Base-by-base conservation (phyloP, 2,329 filamentous ascomycete genomes). In the Nannizzia gypsea region DNA sequence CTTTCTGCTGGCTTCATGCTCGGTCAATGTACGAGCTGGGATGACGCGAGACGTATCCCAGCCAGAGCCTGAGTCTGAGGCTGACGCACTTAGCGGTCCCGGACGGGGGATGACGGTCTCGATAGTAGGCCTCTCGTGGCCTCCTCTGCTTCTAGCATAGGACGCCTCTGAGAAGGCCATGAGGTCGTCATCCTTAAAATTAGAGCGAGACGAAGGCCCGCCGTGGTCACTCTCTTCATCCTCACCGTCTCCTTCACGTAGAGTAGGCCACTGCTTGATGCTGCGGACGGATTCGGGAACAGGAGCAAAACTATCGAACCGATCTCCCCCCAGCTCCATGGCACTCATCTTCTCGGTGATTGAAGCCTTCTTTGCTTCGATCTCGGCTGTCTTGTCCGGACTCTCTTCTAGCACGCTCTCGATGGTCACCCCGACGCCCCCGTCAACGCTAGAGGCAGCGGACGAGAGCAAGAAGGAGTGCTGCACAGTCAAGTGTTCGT, bases 221-320 rank as follows among this genome's bases (percentile, higher is more conserved):
- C 44, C 20, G 22, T 2, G 9, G 11, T 48, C 44, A 17, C 56
- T 34, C 17, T 55, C 15, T 11, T 26, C 48, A 8, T 46, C 28
- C 9, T 52, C 59, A 17, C 59, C n/a, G 2, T 59, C 60, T 9
- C 57, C 57, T 5, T 31, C 20, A 1, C 24, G n/a, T 6, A 64
- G 56, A 3, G 34, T 56, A 1, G 68, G 68, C 68, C 69, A 70
- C 56, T 70, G 65, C 36, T 67, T 67, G 36, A 59, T 62, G 34
- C 50, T 60, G 17, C 46, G 44, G 22, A 58, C 22, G 2, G 28
- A 13, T 24, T 46, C 34, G 3, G 50, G n/a, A 6, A 48, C 61
- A n/a, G 40, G 31, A 15, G 15, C 13, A 13, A 5, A 44, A 13
- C 31, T 50, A 3, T 5, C 55, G 2, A 9, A n/a, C 11, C 2